phyloP scores from a whole-genome alignment of 2,329 filamentous ascomycete species.

The Diaporthe citrichinensis region DNA sequence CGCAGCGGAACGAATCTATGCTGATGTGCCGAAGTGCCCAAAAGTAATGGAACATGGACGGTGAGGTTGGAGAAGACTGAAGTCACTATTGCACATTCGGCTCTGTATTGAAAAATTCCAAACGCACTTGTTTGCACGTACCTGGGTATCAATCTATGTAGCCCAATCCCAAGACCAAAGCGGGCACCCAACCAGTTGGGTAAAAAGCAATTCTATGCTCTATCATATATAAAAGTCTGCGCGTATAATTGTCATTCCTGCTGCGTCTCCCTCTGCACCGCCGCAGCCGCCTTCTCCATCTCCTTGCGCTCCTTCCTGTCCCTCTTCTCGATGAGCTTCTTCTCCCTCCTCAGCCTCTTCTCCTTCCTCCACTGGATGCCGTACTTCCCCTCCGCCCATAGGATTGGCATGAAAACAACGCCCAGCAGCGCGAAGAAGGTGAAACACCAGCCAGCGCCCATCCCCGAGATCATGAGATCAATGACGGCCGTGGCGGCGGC shows the following conservation, averaged over 20 bases:
- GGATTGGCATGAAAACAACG: constrained; percentile 61
- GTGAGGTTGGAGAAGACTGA: too few species aligned
- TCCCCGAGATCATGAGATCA: constrained; percentile 67
- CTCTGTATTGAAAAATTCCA: not conserved
- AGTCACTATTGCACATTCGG: not conserved
- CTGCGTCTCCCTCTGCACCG: not conserved
- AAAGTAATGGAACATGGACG: not conserved
- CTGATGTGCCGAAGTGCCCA: not conserved
- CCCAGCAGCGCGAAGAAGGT: constrained; percentile 70
- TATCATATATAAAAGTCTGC: not conserved
- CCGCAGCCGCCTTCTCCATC: constrained; percentile 31
- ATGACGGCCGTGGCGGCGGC: constrained; percentile 72
- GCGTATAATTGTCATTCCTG: not conserved
- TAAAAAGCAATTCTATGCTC: not conserved
- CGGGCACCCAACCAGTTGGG: not conserved
- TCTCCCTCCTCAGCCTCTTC: constrained; percentile 57
- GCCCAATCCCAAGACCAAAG: not conserved
- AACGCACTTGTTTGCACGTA: not conserved
- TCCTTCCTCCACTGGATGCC: constrained; percentile 67
- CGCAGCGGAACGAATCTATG: not conserved
- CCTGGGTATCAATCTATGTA: constrained; percentile 26
- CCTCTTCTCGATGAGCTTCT: constrained; percentile 41
- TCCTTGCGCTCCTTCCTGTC: constrained; percentile 33
- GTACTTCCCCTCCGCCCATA: constrained; percentile 64
- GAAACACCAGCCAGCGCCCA: constrained; percentile 75